Evolutionary conservation across 2,329 filamentous ascomycete species (phyloP), one percentile per base, ranked within the genome.

Genomic region (Myotisia sp.): DNA sequence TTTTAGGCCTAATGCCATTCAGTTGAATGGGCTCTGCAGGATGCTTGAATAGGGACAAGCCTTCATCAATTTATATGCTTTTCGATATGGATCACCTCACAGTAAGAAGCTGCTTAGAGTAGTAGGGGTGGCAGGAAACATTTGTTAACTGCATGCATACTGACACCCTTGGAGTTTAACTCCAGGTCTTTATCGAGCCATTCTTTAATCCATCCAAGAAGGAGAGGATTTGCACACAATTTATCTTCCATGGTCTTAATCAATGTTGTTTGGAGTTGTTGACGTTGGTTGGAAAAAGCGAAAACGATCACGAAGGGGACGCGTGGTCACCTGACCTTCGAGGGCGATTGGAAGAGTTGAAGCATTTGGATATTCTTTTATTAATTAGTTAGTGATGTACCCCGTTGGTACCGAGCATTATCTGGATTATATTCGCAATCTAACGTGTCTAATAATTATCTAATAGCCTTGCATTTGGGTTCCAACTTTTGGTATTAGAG

Each of bases 21-120:
- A 90, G 65, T 44, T 77, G 70, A 45, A 76, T 68, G 1, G 81
- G 70, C 57, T 85, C 71, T 4, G 75, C 74, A 2, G 82, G 81
- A 51, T 90, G 82, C 12, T 69, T 61, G 44, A 84, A 81, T 1
- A 60, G 0, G 82, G 81, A 42, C 80, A 86, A 8, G 71, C 71
- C 55, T 76, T 81, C 53, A 90, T 70, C 2, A 81, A 79, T 38
- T 82, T 69, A 48, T 83, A 83, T 1, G 82, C 82, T 45, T 77
- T 74, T 43, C 72, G 79, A 54, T 85, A 87, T n/a, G n/a, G n/a
- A n/a, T n/a, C n/a, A n/a, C n/a, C n/a, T n/a, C n/a, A n/a, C n/a
- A n/a, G n/a, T n/a, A n/a, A n/a, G n/a, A n/a, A n/a, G n/a, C n/a
- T n/a, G n/a, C n/a, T n/a, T n/a, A n/a, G n/a, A n/a, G n/a, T n/a